phyloP scores from a whole-genome alignment of 202 grass and related monocot genomes.

The Saccharum hybrid region DNA sequence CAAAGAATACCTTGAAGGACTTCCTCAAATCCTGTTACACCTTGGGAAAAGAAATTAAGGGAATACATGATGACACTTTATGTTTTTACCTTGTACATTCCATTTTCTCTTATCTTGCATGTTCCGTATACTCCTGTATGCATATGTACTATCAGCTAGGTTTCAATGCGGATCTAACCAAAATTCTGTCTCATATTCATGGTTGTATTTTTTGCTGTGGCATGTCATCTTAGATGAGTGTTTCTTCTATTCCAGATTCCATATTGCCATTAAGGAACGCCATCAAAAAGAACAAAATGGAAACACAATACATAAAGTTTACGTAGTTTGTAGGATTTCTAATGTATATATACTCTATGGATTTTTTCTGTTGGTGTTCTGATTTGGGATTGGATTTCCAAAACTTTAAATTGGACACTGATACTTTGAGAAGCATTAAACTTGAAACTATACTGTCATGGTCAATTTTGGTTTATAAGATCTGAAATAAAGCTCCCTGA shows the following conservation, averaged over 20 bases:
- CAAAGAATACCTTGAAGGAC: background rate
- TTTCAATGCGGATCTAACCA: background rate
- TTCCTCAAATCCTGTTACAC: background rate
- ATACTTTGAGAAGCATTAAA: slow-evolving; percentile 17
- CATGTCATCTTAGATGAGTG: background rate
- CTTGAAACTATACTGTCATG: background rate
- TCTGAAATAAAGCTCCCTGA: background rate
- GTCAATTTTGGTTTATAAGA: background rate
- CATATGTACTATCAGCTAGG: background rate
- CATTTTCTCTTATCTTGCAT: background rate
- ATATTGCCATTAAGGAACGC: background rate
- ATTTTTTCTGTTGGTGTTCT: background rate
- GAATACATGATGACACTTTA: background rate
- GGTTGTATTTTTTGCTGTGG: background rate
- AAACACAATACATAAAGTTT: background rate
- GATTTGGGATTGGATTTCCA: background rate
- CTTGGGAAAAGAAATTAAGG: too few species aligned
- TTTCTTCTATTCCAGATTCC: background rate
- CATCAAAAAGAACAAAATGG: background rate
- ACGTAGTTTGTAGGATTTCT: slow-evolving; percentile 18
- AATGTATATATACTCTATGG: background rate
- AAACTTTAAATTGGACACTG: slow-evolving; percentile 7
- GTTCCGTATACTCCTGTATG: background rate
- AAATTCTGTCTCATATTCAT: slow-evolving; percentile 16
- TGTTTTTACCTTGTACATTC: slow-evolving; percentile 13